Evolutionary conservation across 176 grass and related monocot species (phyloP), one percentile per base, ranked within the genome.

Genomic region (Rhynchospora breviuscula): DNA sequence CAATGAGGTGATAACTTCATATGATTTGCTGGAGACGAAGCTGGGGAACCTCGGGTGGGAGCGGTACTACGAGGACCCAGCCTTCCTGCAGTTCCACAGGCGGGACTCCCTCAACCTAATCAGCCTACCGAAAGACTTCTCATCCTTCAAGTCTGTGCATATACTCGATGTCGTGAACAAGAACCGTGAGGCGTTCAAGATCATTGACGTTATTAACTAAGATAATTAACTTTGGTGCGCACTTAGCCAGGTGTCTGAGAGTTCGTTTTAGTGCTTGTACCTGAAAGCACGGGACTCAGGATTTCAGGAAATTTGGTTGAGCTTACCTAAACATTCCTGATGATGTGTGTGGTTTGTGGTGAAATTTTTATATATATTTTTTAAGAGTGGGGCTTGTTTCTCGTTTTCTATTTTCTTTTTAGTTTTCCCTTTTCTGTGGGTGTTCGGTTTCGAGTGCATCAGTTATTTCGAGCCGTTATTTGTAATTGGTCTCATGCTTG

Each of bases 161-260:
- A 93, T 97, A 89, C 93, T 88, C 43, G 94, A 97, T 83, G 88
- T 97, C 61, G 89, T 97, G 81, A 11, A 93, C 91, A 97, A 97
- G 85, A 97, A 93, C 85, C 72, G 91, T 10, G 87, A 97, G 0
- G 83, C 89, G 17, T 97, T 97, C 94, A 85, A 80, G 31, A 91
- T 97, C 63, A 56, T 93, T 73, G 89, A 97, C 81, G 77, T 40
- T 40, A 79, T 62, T 85, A 85, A 58, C 9, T 2, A 8, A 3
- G 71, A 75, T 26, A 21, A 60, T 4, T 40, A 23, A n/a, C 21
- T 78, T 19, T 53, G 15, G 63, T 31, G 10, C 63, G 2, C 29
- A 13, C 13, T 29, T 44, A 13, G 25, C 22, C 12, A 62, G 59
- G 3, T 21, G 35, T 40, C 3, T 2, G 21, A 62, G 59, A 62